A percentile compares a stretch with the other conserved stretches of the same genome.
Evolutionary conservation across 2,329 filamentous ascomycete species (phyloP).

Genomic region (Clonostachys rhizophaga): DNA sequence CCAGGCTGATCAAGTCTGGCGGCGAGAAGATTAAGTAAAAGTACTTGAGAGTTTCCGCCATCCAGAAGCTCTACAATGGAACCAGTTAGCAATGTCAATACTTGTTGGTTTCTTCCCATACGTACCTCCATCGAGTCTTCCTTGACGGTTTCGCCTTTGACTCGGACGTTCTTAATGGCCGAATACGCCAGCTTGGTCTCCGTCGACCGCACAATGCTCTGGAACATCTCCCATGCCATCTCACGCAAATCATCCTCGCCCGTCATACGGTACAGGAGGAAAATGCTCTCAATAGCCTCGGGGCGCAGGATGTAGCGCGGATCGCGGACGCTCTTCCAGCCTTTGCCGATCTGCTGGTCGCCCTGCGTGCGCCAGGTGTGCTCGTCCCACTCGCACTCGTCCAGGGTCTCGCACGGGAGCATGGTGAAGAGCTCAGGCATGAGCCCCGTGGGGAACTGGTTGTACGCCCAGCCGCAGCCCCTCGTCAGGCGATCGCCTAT

Average conservation of each 20-base stretch:
- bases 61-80: slow-evolving; percentile 58
- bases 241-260: slow-evolving; percentile 61
- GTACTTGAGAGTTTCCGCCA: slow-evolving; percentile 71
- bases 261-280: slow-evolving; percentile 72
- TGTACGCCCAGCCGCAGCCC: slow-evolving; percentile 61
- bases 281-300: slow-evolving; percentile 77
- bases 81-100: slow-evolving; percentile 1
- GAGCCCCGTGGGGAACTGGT: slow-evolving; percentile 48
- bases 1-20: slow-evolving; percentile 56
- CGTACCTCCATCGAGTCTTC: slow-evolving; percentile 57
- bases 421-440: slow-evolving; percentile 57
- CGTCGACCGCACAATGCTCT: slow-evolving; percentile 56
- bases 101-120: not conserved
- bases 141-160: slow-evolving; percentile 20
- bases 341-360: slow-evolving; percentile 35
- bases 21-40: slow-evolving; percentile 71
- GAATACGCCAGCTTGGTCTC: slow-evolving; percentile 59
- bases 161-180: slow-evolving; percentile 57
- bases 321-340: slow-evolving; percentile 51
- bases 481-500: slow-evolving; percentile 55
- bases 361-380: slow-evolving; percentile 15
- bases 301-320: slow-evolving; percentile 63
- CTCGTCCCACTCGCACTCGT: slow-evolving; percentile 28
- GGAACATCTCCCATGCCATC: slow-evolving; percentile 72
- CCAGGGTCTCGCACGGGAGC: slow-evolving; percentile 29